These are phyloP conservation scores for Circinella minor DNA, from an alignment of 371 early-diverging fungal genomes.

Conservation along the genomic window DNA sequence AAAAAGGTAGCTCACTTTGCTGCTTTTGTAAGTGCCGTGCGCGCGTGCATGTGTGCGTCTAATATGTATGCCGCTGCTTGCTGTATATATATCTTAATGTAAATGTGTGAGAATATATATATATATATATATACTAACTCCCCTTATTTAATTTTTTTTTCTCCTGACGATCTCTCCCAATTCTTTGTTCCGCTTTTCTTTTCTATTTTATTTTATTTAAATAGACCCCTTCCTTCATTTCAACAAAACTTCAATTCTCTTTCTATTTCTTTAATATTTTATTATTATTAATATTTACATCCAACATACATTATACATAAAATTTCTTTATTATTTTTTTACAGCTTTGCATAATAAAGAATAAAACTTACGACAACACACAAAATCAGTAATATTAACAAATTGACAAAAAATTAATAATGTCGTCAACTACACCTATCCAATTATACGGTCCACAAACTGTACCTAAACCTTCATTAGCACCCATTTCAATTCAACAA, in stretches of 20 bases:
- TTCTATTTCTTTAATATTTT: conserved; percentile 11
- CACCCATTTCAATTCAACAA: conserved; percentile 28
- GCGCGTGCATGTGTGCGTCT: not conserved
- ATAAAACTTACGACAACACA: not conserved
- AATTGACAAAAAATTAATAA: not conserved
- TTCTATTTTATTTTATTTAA: conserved; percentile 26
- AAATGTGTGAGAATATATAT: not conserved
- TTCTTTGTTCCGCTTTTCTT: conserved; percentile 22
- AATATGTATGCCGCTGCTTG: too few species aligned
- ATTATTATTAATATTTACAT: not conserved
- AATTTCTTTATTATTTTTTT: too few species aligned
- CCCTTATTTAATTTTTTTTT: conserved; percentile 33
- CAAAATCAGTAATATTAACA: not conserved
- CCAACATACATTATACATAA: too few species aligned
- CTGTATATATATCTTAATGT: not conserved
- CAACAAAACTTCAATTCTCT: not conserved
- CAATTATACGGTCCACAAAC: conserved; percentile 32
- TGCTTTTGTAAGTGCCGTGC: not conserved
- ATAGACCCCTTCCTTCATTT: conserved; percentile 11
- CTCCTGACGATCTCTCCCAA: conserved; percentile 28
- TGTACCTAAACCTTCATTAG: conserved; percentile 26
- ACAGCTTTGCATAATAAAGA: too few species aligned
- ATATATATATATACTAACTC: conserved; percentile 9
- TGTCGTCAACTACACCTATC: conserved; percentile 29
- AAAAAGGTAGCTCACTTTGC: not conserved